Evolutionary conservation across 495 filamentous ascomycete genomes (phyloP).

Genomic region (Penicillium diatomitis): DNA sequence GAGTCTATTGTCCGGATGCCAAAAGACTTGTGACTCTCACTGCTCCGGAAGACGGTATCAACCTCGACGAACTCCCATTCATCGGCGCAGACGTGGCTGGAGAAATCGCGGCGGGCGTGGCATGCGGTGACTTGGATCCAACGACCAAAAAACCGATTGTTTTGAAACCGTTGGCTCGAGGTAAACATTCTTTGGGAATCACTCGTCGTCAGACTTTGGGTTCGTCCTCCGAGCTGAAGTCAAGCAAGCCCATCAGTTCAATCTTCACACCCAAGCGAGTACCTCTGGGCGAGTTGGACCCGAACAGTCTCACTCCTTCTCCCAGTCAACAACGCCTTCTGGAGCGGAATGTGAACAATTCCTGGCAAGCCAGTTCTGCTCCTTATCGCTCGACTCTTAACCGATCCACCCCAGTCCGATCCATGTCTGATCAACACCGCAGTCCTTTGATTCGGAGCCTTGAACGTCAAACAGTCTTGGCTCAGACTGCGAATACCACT

Average conservation of each 20-base stretch:
- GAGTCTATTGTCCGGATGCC: constrained; percentile 77
- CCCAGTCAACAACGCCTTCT: constrained; percentile 57
- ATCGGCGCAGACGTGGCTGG: constrained; percentile 66
- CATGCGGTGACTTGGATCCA: constrained; percentile 78
- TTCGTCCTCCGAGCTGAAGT: constrained; percentile 49
- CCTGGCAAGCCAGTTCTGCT: constrained; percentile 44
- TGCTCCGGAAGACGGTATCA: constrained; percentile 47
- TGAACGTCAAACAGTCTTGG: constrained; percentile 37
- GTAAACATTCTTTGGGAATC: constrained; percentile 20
- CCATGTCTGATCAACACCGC: constrained; percentile 26
- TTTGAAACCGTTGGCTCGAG: constrained; percentile 21
- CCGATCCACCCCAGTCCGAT: constrained; percentile 30
- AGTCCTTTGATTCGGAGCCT: constrained; percentile 34
- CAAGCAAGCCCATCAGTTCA: constrained; percentile 56
- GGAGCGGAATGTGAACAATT: constrained; percentile 40
- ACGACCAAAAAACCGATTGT: constrained; percentile 69
- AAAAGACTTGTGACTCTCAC: constrained; percentile 65
- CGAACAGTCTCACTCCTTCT: constrained; percentile 70
- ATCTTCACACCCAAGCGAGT: constrained; percentile 72
- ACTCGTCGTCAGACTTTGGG: constrained; percentile 34
- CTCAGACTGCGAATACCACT: constrained; percentile 30
- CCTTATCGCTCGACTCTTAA: constrained; percentile 21
- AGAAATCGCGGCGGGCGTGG: constrained; percentile 63
- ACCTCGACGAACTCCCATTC: constrained; percentile 60
- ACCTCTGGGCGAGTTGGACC: constrained; percentile 78